Percentiles rank a stretch among this genome's conserved stretches.
Evolutionary conservation across 768 basidiomycete genomes (phyloP).

Genomic region (Dacryopinax primogenitus): DNA sequence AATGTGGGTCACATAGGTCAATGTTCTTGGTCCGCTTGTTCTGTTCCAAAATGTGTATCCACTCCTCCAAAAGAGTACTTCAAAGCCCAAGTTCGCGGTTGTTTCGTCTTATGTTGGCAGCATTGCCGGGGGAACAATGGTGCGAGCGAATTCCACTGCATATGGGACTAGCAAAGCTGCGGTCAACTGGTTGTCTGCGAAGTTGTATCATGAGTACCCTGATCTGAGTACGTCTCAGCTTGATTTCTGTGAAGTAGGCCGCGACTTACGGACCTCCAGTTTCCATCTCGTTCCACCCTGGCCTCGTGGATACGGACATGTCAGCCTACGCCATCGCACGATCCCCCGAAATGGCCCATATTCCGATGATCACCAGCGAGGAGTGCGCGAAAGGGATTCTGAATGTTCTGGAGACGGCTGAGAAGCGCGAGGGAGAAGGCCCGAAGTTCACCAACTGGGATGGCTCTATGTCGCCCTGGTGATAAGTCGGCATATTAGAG

Average conservation of each 20-base stretch:
- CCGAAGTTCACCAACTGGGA: background rate
- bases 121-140: background rate
- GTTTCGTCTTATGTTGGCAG: slow-evolving; percentile 12
- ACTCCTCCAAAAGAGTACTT: slow-evolving; percentile 11
- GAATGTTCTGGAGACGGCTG: background rate
- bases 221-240: background rate
- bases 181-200: slow-evolving; percentile 15
- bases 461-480: background rate
- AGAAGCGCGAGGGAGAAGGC: background rate
- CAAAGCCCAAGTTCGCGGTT: slow-evolving; percentile 14
- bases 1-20: background rate
- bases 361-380: background rate
- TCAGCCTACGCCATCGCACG: background rate
- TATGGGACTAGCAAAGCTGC: slow-evolving; percentile 18
- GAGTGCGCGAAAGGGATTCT: slow-evolving; percentile 5
- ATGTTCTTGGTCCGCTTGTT: slow-evolving; percentile 17
- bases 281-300: slow-evolving; percentile 5
- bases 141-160: background rate
- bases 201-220: background rate
- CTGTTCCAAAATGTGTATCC: slow-evolving; percentile 18
- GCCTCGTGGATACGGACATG: slow-evolving; percentile 11
- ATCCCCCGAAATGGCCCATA: background rate
- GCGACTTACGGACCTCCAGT: background rate
- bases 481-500: background rate
- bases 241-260: background rate